phyloP scores from a whole-genome alignment of 2,329 filamentous ascomycete genomes.

The Colletotrichum sp. region DNA sequence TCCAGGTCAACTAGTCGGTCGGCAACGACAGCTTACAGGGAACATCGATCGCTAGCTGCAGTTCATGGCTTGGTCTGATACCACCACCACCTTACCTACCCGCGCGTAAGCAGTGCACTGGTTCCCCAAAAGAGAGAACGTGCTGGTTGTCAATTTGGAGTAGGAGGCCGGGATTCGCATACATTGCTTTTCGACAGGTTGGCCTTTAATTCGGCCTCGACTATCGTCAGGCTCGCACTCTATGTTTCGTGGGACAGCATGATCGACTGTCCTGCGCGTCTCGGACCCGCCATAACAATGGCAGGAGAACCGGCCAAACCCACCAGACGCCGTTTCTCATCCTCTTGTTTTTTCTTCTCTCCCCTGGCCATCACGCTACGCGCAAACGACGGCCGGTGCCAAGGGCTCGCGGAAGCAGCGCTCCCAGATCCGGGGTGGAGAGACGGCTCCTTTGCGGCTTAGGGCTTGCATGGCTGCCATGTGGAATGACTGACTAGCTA shows the following conservation, averaged over 20 bases:
- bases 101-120: neutral
- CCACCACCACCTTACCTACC: neutral
- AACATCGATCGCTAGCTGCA: slow-evolving; percentile 5
- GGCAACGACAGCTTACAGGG: neutral
- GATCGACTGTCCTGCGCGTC: neutral
- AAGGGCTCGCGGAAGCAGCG: slow-evolving; percentile 16
- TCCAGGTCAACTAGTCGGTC: neutral
- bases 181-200: neutral
- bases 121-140: neutral
- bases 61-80: neutral
- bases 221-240: neutral
- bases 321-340: neutral
- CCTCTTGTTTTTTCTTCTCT: neutral
- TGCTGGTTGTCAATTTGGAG: neutral
- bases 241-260: neutral
- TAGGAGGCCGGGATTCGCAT: neutral
- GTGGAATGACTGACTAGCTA: slow-evolving; percentile 14
- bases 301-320: neutral
- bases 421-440: slow-evolving; percentile 18
- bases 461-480: slow-evolving; percentile 23
- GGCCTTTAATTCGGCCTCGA: neutral
- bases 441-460: neutral
- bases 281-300: neutral
- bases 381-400: slow-evolving; percentile 8
- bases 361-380: neutral